These are phyloP conservation scores for Helicosporidium sp. DNA, from an alignment of 139 green algal genomes.

Conservation along the genomic window DNA sequence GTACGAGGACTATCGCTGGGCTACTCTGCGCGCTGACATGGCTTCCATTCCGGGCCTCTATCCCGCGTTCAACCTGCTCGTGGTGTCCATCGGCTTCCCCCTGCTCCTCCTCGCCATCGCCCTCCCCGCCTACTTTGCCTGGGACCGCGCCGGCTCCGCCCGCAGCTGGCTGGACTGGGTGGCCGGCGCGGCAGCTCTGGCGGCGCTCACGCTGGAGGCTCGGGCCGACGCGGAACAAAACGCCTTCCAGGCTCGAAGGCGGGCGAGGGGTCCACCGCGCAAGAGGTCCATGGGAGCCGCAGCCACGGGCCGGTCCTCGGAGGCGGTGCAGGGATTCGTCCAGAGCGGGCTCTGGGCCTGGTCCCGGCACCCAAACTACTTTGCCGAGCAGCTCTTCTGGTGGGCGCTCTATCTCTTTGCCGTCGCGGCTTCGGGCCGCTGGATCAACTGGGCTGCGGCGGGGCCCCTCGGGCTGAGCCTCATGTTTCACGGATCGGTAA, in stretches of 20 bases:
- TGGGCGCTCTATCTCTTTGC: slow-evolving; percentile 15
- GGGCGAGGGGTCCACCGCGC: too few relatives aligned
- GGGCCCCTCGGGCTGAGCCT: slow-evolving; percentile 1
- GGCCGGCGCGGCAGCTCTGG: slow-evolving; percentile 1
- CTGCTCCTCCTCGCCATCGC: slow-evolving; percentile 8
- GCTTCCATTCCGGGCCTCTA: background rate
- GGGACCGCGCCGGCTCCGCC: background rate
- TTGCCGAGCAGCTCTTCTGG: slow-evolving; percentile 19
- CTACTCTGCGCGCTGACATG: background rate
- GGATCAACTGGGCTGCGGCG: slow-evolving; percentile 10
- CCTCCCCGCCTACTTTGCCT: slow-evolving; percentile 9
- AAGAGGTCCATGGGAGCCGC: background rate
- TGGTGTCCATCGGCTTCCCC: slow-evolving; percentile 17
- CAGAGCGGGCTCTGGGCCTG: slow-evolving; percentile 8
- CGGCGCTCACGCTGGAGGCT: slow-evolving; percentile 12
- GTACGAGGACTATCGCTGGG: slow-evolving; percentile 19
- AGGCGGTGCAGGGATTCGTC: slow-evolving; percentile 9
- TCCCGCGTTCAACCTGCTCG: slow-evolving; percentile 9
- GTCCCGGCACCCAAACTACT: slow-evolving; percentile 16
- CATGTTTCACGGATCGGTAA: slow-evolving; percentile 11
- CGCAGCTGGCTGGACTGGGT: slow-evolving; percentile 8
- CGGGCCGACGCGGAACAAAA: slow-evolving; percentile 18
- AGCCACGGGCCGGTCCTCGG: background rate
- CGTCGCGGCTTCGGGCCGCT: slow-evolving; percentile 1
- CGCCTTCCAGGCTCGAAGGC: slow-evolving; percentile 20